Evolutionary conservation across 176 grass and related monocot species (phyloP), one percentile per base, ranked within the genome.

Genomic region (Poa pratensis): DNA sequence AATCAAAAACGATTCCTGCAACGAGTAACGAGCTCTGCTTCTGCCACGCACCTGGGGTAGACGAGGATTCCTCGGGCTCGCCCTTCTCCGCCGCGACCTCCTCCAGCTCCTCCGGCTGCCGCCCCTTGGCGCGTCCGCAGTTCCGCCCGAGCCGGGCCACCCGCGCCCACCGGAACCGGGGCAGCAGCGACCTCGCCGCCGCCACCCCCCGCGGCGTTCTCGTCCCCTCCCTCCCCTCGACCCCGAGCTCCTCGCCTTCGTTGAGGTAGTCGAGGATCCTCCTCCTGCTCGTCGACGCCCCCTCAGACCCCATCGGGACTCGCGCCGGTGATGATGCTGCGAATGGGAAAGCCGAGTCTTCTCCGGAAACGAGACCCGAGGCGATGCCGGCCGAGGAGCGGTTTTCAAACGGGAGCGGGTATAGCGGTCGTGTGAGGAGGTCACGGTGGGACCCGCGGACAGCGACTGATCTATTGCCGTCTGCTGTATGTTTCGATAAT

Each of bases 231-330:
- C 28, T 14, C 1, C 46, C 86, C 5, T 75, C 76, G 3, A 20
- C 3, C 20, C 83, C 83, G 58, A 86, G 57, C 73, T 92, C 90
- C 74, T 92, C 90, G n/a, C 86, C 86, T 50, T 86, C 86, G 86
- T 92, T 88, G 83, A 92, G 86, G 83, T 86, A 92, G 14, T 92
- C 90, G 18, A 86, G 51, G 82, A 92, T 92, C 73, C 90, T 88
- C 86, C 80, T 53, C 9, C 7, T 23, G 70, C 23, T 73, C 5
- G 10, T 53, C 30, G 4, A 27, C 34, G 9, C 26, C 9, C 26
- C 24, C 77, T 83, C 90, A 1, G 72, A 74, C 1, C 22, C 49
- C 80, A 82, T 71, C 5, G 62, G 5, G 1, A 9, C 0, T 2
- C 45, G 3, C 71, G 71, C 43, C 71, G 45, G 7, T 11, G 42